Evolutionary conservation across 2,329 filamentous ascomycete species (phyloP).

Genomic region (Fusarium sp.): DNA sequence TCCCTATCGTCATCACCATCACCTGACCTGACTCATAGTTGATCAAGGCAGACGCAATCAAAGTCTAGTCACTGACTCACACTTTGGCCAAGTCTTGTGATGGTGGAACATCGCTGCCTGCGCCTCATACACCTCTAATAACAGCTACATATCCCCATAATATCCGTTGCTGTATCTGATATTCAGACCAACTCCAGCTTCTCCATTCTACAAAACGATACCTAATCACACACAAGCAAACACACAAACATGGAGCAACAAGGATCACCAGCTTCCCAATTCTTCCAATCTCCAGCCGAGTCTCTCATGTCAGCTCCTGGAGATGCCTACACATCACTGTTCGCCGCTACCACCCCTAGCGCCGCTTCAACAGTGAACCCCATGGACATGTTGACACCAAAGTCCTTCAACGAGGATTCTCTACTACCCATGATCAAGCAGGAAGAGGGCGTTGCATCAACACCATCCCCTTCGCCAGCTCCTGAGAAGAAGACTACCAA

Average conservation of each 20-base stretch:
- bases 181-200: constrained; percentile 8
- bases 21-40: constrained; percentile 45
- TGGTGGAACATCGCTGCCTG: constrained; percentile 34
- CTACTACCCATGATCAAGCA: constrained; percentile 24
- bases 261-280: constrained; percentile 60
- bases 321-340: constrained; percentile 63
- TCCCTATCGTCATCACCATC: constrained; percentile 29
- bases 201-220: neutral
- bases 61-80: constrained; percentile 41
- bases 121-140: constrained; percentile 10
- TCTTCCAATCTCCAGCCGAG: constrained; percentile 66
- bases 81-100: constrained; percentile 36
- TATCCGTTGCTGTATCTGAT: constrained; percentile 19
- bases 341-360: constrained; percentile 52
- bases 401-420: constrained; percentile 52
- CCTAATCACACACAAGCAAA: constrained; percentile 26
- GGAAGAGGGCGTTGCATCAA: constrained; percentile 33
- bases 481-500: constrained; percentile 79
- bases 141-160: constrained; percentile 6
- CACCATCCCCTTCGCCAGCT: constrained; percentile 42
- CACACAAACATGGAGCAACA: constrained; percentile 55
- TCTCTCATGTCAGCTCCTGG: constrained; percentile 64
- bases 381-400: constrained; percentile 63
- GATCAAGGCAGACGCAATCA: constrained; percentile 26
- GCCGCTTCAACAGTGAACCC: constrained; percentile 55